Percentiles rank a stretch among this genome's conserved stretches.
Evolutionary conservation across 1,284 basidiomycete species (phyloP).

Genomic region (Gymnopus androsaceus): DNA sequence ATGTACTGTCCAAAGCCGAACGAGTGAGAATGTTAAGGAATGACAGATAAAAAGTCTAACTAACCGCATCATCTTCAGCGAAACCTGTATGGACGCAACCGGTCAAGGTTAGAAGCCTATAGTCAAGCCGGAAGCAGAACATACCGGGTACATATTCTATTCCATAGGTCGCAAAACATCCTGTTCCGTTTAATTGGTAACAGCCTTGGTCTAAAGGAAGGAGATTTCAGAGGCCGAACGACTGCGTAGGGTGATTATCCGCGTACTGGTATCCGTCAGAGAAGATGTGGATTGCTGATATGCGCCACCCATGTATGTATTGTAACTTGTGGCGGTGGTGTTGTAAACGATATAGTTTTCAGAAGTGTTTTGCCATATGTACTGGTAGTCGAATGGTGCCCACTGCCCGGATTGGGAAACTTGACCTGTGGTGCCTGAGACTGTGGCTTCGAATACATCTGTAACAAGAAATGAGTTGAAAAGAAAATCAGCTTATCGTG

Average conservation of each 20-base stretch:
- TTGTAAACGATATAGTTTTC: slow-evolving; percentile 53
- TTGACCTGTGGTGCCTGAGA: too few species aligned
- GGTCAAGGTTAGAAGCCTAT: neutral
- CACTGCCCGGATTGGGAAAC: too few species aligned
- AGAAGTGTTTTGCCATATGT: slow-evolving; percentile 51
- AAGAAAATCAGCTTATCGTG: too few species aligned
- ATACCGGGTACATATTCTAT: slow-evolving; percentile 56
- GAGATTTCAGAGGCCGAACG: neutral
- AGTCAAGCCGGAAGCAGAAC: slow-evolving; percentile 2
- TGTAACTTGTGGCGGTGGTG: slow-evolving; percentile 46
- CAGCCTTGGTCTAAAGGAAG: slow-evolving; percentile 41
- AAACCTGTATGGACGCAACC: too few species aligned
- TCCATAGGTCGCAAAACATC: slow-evolving; percentile 52
- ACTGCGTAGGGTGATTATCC: slow-evolving; percentile 1
- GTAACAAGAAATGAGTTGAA: too few species aligned
- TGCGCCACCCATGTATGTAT: slow-evolving; percentile 59
- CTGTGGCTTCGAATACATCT: too few species aligned
- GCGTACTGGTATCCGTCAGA: slow-evolving; percentile 51
- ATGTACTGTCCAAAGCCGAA: slow-evolving; percentile 60
- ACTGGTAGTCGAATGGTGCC: slow-evolving; percentile 67
- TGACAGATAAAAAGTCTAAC: slow-evolving; percentile 3
- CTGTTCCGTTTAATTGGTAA: slow-evolving; percentile 45
- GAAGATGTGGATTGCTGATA: slow-evolving; percentile 69
- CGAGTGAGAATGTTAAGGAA: slow-evolving; percentile 40
- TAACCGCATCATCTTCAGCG: slow-evolving; percentile 40